Conservation (phyloP, 2,329 filamentous ascomycete genomes). For the Colletotrichum paranaense region DNA sequence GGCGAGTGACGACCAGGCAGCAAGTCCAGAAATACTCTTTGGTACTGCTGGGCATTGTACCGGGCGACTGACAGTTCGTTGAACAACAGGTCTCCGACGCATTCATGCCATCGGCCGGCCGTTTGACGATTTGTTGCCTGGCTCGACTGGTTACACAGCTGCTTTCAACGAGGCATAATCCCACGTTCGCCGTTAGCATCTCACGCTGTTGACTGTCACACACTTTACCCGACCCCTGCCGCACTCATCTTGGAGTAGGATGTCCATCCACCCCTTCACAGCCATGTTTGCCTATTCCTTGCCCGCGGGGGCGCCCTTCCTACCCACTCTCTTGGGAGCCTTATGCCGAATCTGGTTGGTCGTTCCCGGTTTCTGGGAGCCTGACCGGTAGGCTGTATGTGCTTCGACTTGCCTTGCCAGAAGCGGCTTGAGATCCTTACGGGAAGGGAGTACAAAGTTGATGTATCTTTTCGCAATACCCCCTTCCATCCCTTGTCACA, state of each 20-base stretch:
- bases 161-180: constrained; percentile 14
- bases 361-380: constrained; percentile 26
- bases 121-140: not conserved
- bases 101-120: not conserved
- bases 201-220: not conserved
- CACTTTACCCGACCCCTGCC: not conserved
- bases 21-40: not conserved
- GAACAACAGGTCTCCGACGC: constrained; percentile 3
- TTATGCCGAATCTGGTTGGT: constrained; percentile 9
- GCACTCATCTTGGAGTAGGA: not conserved
- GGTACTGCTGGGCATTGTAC: not conserved
- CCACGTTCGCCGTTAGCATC: not conserved
- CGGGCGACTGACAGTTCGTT: not conserved
- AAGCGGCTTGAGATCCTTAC: not conserved
- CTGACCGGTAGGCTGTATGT: not conserved
- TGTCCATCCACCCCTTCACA: not conserved
- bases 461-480: not conserved
- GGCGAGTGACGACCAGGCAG: not conserved
- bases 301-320: constrained; percentile 6
- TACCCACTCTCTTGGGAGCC: constrained; percentile 11
- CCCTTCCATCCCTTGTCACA: not conserved
- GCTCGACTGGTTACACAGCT: constrained; percentile 1
- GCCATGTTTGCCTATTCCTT: constrained; percentile 26
- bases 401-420: not conserved
- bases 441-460: not conserved